phyloP scores from a whole-genome alignment of 2,329 filamentous ascomycete species.

The Lachnum nothofagi region DNA sequence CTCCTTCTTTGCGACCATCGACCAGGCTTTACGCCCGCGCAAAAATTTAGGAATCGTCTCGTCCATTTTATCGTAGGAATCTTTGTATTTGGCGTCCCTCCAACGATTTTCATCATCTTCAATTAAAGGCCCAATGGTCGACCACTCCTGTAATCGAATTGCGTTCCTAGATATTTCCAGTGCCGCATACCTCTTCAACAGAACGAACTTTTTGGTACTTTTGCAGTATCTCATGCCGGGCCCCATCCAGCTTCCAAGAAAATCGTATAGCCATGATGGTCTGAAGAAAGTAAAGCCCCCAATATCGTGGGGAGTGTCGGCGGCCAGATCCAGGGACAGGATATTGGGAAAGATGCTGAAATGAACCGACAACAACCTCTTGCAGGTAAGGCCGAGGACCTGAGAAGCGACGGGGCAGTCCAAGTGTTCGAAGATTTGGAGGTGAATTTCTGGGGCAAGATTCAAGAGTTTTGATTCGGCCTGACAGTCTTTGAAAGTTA shows the following conservation, averaged over 20 bases:
- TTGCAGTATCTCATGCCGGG: not conserved
- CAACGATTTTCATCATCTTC: no score
- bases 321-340: slow-evolving; percentile 44
- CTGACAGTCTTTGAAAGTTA: not conserved
- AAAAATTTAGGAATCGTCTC: no score
- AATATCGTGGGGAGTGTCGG: not conserved
- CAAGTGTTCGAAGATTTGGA: not conserved
- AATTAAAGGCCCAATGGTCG: no score
- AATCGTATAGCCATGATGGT: not conserved
- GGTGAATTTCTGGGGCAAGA: not conserved
- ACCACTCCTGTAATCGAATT: no score
- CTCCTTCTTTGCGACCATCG: no score
- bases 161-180: no score
- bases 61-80: no score
- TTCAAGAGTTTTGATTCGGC: not conserved
- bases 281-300: no score
- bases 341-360: slow-evolving; percentile 42
- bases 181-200: no score
- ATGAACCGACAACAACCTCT: slow-evolving; percentile 1
- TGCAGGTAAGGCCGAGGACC: not conserved
- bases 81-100: no score
- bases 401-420: not conserved
- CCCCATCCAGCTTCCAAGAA: not conserved
- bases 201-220: no score
- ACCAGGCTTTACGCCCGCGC: no score